Conservation (phyloP, 2,329 filamentous ascomycete species). For the Apiospora marii region DNA sequence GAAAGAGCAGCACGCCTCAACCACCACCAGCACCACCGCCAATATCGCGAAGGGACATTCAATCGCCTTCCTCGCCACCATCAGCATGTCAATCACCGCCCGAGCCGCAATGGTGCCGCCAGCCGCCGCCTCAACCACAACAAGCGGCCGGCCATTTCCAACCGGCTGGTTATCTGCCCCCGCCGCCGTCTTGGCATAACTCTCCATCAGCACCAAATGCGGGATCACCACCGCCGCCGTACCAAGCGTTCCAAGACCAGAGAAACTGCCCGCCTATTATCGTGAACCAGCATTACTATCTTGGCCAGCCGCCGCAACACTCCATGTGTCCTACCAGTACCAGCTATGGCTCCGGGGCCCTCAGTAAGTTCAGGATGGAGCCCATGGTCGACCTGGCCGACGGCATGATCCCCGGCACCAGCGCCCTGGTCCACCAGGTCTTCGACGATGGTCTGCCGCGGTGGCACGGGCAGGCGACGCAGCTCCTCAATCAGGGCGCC, state of each 20-base stretch:
- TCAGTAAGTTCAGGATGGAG: slow-evolving; percentile 47
- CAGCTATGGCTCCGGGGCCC: slow-evolving; percentile 26
- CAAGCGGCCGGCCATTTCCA: slow-evolving; percentile 23
- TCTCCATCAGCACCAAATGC: slow-evolving; percentile 19
- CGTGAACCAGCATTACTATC: slow-evolving; percentile 62
- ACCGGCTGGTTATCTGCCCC: slow-evolving; percentile 35
- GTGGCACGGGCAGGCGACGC: slow-evolving; percentile 52
- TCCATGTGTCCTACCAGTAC: slow-evolving; percentile 32
- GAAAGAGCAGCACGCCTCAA: not conserved
- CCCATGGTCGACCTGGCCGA: slow-evolving; percentile 54
- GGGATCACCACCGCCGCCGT: slow-evolving; percentile 33
- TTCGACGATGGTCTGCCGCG: slow-evolving; percentile 53
- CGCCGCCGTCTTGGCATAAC: slow-evolving; percentile 35
- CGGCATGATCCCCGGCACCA: slow-evolving; percentile 47
- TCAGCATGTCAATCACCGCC: not conserved
- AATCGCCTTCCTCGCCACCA: not conserved
- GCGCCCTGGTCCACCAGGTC: slow-evolving; percentile 41
- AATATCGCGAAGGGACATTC: not conserved
- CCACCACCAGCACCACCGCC: not conserved
- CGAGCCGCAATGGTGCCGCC: not conserved
- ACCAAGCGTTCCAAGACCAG: slow-evolving; percentile 36
- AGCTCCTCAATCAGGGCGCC: slow-evolving; percentile 54
- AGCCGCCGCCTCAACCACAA: slow-evolving; percentile 8
- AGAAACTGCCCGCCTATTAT: slow-evolving; percentile 50
- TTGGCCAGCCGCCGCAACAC: slow-evolving; percentile 39